phyloP scores from a whole-genome alignment of 768 basidiomycete genomes.

The Suillus lakei region DNA sequence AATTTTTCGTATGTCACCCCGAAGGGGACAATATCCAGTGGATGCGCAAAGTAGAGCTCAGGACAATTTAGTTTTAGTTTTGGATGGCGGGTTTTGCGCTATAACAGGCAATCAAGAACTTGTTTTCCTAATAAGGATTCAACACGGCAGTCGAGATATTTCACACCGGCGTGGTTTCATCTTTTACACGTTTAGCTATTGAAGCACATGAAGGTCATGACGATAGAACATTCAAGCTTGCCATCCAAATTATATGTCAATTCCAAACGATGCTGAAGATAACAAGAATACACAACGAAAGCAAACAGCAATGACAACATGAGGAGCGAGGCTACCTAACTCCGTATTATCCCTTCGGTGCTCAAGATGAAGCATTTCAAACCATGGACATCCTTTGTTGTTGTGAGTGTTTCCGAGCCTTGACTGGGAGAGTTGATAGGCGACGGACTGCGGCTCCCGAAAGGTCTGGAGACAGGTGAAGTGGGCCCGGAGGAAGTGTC shows the following conservation, averaged over 20 bases:
- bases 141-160: too few species aligned
- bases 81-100: neutral
- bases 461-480: constrained; percentile 18
- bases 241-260: neutral
- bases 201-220: neutral
- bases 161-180: neutral
- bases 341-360: neutral
- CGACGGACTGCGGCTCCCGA: constrained; percentile 20
- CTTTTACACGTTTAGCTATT: neutral
- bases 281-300: constrained; percentile 5
- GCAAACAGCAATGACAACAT: neutral
- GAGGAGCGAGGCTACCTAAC: neutral
- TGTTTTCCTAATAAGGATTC: too few species aligned
- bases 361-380: constrained; percentile 15
- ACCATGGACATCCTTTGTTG: constrained; percentile 28
- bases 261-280: neutral
- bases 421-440: constrained; percentile 31
- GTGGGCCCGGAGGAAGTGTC: constrained; percentile 42
- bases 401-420: constrained; percentile 28
- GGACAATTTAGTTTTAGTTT: neutral
- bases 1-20: constrained; percentile 96
- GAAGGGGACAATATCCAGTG: constrained; percentile 64
- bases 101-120: neutral
- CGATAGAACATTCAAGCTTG: neutral
- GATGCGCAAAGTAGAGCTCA: neutral